These are phyloP conservation scores for Yamadazyma atlantica DNA, from an alignment of 1,139 yeast genomes.

Conservation along the genomic window DNA sequence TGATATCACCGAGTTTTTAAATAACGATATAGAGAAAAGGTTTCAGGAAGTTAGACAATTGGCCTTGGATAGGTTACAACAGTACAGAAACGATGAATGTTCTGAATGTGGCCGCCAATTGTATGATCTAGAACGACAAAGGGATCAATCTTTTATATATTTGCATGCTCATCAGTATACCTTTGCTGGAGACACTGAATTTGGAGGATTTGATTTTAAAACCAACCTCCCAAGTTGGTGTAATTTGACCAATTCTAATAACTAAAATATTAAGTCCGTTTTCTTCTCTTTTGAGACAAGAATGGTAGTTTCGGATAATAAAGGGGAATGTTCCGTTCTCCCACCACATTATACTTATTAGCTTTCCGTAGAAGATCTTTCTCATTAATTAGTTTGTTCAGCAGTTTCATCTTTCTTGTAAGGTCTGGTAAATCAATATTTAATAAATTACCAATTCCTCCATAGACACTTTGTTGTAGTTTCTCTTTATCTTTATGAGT, in stretches of 20 bases:
- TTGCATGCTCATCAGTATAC: conserved; percentile 58
- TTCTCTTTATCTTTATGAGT: conserved; percentile 24
- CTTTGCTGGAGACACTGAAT: conserved; percentile 12
- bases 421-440: conserved; percentile 9
- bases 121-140: conserved; percentile 36
- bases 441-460: conserved; percentile 29
- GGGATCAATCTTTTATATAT: conserved; percentile 44
- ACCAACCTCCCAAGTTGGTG: conserved; percentile 44
- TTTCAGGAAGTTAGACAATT: conserved; percentile 10
- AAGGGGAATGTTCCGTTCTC: conserved; percentile 65
- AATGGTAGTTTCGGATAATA: conserved; percentile 26
- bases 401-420: too few species aligned
- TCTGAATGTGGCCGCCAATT: conserved; percentile 43
- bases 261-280: conserved; percentile 1
- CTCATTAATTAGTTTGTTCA: neutral
- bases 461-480: conserved; percentile 27
- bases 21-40: conserved; percentile 4
- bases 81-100: conserved; percentile 27
- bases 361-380: conserved; percentile 34
- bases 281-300: conserved; percentile 3
- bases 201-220: conserved; percentile 22
- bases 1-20: conserved; percentile 7
- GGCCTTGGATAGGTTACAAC: conserved; percentile 18
- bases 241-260: conserved; percentile 6
- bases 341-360: conserved; percentile 49